Conservation (phyloP, 2,329 filamentous ascomycete genomes). For the Scytalidium sp. region DNA sequence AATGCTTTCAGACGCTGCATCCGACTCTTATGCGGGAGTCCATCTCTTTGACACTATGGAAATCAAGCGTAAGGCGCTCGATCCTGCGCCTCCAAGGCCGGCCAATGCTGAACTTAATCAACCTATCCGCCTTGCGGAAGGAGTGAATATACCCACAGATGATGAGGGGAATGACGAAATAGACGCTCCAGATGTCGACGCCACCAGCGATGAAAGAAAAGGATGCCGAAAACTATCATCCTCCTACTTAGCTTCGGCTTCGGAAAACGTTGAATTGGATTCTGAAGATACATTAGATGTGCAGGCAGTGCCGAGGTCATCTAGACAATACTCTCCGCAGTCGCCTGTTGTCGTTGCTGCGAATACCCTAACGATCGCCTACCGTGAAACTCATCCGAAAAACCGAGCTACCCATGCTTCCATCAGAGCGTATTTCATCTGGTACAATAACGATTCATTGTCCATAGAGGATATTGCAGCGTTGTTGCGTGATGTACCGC, state of each 20-base stretch:
- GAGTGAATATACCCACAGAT: conserved; percentile 27
- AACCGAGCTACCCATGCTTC: conserved; percentile 21
- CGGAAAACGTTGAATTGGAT: conserved; percentile 23
- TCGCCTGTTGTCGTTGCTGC: conserved; percentile 18
- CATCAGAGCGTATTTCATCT: conserved; percentile 62
- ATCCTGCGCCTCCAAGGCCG: conserved; percentile 70
- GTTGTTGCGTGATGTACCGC: conserved; percentile 57
- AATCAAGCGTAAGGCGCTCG: conserved; percentile 59
- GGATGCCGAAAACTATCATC: conserved; percentile 3
- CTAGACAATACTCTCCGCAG: conserved; percentile 1
- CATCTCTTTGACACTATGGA: conserved; percentile 74
- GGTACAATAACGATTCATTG: conserved; percentile 53
- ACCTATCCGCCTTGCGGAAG: conserved; percentile 57
- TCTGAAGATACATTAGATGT: conserved; percentile 4
- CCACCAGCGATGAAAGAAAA: conserved; percentile 4
- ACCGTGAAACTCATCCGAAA: conserved; percentile 9
- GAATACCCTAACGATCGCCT: conserved; percentile 16
- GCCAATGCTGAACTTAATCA: conserved; percentile 63
- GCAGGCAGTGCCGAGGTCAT: conserved; percentile 14
- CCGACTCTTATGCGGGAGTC: conserved; percentile 77
- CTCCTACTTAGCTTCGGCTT: conserved; percentile 6
- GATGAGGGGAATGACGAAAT: conserved; percentile 23
- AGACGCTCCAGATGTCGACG: conserved; percentile 24
- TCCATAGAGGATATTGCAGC: conserved; percentile 46
- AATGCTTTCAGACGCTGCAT: conserved; percentile 62